phyloP scores from a whole-genome alignment of 2,329 filamentous ascomycete species.

The Septoria linicola region DNA sequence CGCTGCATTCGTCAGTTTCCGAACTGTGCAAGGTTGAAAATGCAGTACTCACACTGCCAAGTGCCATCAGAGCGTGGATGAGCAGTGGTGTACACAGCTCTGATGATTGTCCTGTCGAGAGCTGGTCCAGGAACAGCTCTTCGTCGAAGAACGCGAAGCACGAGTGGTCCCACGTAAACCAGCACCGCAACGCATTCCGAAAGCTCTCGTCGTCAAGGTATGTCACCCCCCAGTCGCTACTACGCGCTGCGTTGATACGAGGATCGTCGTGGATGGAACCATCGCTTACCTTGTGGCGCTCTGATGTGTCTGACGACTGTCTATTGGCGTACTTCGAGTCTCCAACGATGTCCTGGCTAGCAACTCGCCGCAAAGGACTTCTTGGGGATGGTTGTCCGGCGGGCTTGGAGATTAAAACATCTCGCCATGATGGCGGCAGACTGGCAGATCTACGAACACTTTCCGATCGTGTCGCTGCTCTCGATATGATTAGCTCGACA shows the following conservation, averaged over 20 bases:
- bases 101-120: neutral
- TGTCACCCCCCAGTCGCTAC: neutral
- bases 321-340: neutral
- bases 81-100: neutral
- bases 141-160: constrained; percentile 2
- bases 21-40: too few species aligned
- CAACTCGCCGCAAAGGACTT: neutral
- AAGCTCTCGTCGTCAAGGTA: constrained; percentile 1
- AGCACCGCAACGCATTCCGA: neutral
- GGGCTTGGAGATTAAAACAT: too few species aligned
- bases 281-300: neutral
- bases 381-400: neutral
- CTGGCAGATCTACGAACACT: too few species aligned
- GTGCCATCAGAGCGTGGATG: neutral
- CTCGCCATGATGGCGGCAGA: too few species aligned
- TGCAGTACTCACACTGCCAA: neutral
- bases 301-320: neutral
- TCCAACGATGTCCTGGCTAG: neutral
- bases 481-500: neutral
- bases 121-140: constrained; percentile 1
- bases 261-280: neutral
- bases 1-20: neutral
- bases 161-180: constrained; percentile 1
- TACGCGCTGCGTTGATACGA: neutral
- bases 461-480: neutral